A percentile compares a stretch with the other conserved stretches of the same genome.
phyloP scores from a whole-genome alignment of 768 basidiomycete genomes.

The Rhizopogon vesiculosus region DNA sequence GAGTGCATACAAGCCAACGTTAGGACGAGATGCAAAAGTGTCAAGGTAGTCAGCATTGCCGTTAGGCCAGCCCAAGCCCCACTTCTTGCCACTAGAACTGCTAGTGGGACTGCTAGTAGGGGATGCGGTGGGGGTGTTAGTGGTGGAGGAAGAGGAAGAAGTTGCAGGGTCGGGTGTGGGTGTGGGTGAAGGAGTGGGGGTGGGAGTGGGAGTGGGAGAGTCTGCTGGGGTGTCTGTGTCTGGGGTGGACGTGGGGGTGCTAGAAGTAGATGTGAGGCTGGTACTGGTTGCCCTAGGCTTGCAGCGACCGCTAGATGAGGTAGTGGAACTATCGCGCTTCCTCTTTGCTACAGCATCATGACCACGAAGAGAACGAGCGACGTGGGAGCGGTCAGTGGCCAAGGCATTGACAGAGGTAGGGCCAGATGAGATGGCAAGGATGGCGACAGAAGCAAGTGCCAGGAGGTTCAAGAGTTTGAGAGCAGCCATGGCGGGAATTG shows the following conservation, averaged over 20 bases:
- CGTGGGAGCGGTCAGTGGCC: conserved; percentile 31
- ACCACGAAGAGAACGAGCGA: conserved; percentile 41
- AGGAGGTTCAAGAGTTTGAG: conserved; percentile 53
- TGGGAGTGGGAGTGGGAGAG: background rate
- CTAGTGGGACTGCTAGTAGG: conserved; percentile 8
- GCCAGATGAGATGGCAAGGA: conserved; percentile 48
- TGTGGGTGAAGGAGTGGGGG: conserved; percentile 10
- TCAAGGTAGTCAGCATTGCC: conserved; percentile 44
- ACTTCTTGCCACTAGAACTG: conserved; percentile 34
- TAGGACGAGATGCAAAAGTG: conserved; percentile 40
- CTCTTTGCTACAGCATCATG: conserved; percentile 47
- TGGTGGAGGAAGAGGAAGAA: conserved; percentile 5
- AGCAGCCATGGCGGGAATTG: conserved; percentile 36
- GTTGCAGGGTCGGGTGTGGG: conserved; percentile 3
- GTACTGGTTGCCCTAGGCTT: conserved; percentile 40
- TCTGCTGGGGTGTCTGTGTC: background rate
- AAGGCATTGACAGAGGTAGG: conserved; percentile 50
- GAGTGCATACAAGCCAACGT: conserved; percentile 38
- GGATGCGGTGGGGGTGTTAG: conserved; percentile 15
- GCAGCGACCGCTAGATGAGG: conserved; percentile 46
- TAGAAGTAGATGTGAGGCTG: conserved; percentile 5
- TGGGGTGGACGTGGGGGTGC: conserved; percentile 12
- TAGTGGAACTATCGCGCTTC: conserved; percentile 34
- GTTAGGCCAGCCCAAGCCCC: conserved; percentile 66
- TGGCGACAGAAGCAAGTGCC: conserved; percentile 52